A percentile compares a stretch with the other conserved stretches of the same genome.
Conservation (phyloP, 306 rosid species). For the Corylus heterophylla region DNA sequence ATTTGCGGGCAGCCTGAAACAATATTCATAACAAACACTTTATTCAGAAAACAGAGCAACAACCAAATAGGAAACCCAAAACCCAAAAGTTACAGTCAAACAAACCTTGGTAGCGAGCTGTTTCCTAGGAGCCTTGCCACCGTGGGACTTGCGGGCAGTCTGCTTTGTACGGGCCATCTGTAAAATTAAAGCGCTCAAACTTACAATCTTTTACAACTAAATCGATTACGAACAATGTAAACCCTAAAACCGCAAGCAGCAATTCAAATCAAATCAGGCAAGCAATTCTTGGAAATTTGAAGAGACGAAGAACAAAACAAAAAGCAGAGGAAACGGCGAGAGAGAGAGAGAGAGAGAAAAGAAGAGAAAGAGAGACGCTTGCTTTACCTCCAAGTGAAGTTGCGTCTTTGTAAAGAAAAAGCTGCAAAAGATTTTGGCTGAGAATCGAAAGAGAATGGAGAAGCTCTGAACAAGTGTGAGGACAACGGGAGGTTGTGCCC, state of each 20-base stretch:
- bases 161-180: slow-evolving; percentile 55
- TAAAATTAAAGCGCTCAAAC: background rate
- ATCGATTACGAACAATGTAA: background rate
- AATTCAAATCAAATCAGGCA: background rate
- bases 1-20: slow-evolving; percentile 52
- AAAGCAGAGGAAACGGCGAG: background rate
- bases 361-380: background rate
- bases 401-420: background rate
- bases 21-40: background rate
- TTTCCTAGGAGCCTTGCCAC: slow-evolving; percentile 47
- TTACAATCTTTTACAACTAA: background rate
- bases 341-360: background rate
- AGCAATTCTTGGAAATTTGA: background rate
- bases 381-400: background rate
- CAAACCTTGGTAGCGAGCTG: slow-evolving; percentile 43
- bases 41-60: background rate
- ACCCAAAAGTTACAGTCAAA: background rate
- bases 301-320: background rate
- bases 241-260: background rate
- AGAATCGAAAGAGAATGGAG: background rate
- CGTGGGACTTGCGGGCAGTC: slow-evolving; percentile 46
- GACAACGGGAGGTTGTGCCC: background rate
- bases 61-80: background rate
- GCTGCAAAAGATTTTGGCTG: background rate
- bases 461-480: too few species aligned